Base-by-base conservation (phyloP, 352 stramenopile genomes). In the Globisporangium polare region DNA sequence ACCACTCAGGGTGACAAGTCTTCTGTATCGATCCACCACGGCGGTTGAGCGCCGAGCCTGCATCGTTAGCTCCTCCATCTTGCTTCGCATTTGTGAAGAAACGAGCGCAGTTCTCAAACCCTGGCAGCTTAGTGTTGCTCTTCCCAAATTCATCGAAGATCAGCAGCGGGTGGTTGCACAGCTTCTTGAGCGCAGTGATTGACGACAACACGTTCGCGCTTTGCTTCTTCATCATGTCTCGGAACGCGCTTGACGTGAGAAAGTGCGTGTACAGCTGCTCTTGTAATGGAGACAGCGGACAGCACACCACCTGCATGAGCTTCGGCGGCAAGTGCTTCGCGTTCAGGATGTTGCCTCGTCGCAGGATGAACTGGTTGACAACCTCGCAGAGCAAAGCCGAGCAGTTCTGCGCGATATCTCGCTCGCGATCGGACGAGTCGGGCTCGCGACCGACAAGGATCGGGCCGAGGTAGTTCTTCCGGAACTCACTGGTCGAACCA, bases 281-380 rank as follows among this genome's bases (percentile, higher is more conserved):
- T 71, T 99, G 97, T 52, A 99, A 80, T 33, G 94, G 81, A 8
- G 96, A 99, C 22, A 99, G 66, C 41, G 97, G 92, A 46, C 97
- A 99, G 69, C 96, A 99, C 31, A 99, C 91, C n/a, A 99, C 96
- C 64, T 99, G 97, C 61, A 99, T 98, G 15, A 99, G 76, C 69
- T 99, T 99, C 26, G 97, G 96, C 13, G 97, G 97, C 8, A 99
- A 74, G 68, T 99, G 97, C 68, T 99, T 94, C 7, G 96, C 97
- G 72, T 99, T 99, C n/a, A 99, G 71, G 29, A 97, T 98, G 73
- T 99, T 99, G 60, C 97, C 93, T 65, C 97, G 85, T 3, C 97
- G 86, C 52, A 99, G 69, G 69, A 99, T 99, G 57, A 99, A 99
- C 66, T 99, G 87, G 77, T 99, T 99, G 27, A 99, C 96, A 59